Percentiles rank a stretch among this genome's conserved stretches.
Conservation (phyloP, 257 asterid species). For the Solanum paucissectum region DNA sequence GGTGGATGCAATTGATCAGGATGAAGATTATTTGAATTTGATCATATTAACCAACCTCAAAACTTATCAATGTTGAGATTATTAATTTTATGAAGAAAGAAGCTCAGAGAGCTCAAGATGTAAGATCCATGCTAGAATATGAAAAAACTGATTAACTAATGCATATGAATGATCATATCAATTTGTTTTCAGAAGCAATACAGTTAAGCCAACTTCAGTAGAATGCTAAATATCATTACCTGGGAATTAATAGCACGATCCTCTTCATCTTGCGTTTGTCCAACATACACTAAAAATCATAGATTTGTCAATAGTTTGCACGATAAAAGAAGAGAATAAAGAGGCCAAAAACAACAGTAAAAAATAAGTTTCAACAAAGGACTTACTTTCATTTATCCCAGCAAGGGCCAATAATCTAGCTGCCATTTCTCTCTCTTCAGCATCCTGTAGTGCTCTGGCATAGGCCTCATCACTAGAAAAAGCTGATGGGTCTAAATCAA, state of each 20-base stretch:
- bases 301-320: slow-evolving; percentile 26
- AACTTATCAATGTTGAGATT: background rate
- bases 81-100: background rate
- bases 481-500: slow-evolving; percentile 74
- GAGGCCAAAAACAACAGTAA: background rate
- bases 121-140: background rate
- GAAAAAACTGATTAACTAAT: background rate
- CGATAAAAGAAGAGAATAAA: background rate
- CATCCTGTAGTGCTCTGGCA: slow-evolving; percentile 96
- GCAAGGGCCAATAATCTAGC: slow-evolving; percentile 80
- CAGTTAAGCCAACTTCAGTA: background rate
- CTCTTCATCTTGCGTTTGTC: slow-evolving; percentile 21
- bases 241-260: slow-evolving; percentile 51
- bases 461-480: slow-evolving; percentile 88
- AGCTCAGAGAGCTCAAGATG: background rate
- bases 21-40: background rate
- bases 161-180: background rate
- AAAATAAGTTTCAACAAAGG: background rate
- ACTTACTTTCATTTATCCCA: slow-evolving; percentile 60
- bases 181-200: background rate
- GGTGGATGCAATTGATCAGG: background rate
- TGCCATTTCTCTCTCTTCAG: slow-evolving; percentile 86
- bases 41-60: background rate
- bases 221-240: slow-evolving; percentile 26
- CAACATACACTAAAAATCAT: slow-evolving; percentile 14